Conservation (phyloP, 2,329 filamentous ascomycete genomes). For the Colletotrichum tropicale region DNA sequence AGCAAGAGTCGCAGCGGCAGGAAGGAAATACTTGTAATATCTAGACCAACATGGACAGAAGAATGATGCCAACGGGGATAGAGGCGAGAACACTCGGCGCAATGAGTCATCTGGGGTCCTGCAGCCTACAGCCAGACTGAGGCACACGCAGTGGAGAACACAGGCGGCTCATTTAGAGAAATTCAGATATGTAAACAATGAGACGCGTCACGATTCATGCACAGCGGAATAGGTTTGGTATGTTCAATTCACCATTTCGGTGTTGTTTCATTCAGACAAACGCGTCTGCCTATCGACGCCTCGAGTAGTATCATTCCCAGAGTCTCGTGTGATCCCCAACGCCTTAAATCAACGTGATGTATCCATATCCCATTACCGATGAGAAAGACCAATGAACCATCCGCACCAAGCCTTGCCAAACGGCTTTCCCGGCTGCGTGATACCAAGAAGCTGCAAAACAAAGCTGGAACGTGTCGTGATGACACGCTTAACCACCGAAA, state of each 20-base stretch:
- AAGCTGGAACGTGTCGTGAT: neutral
- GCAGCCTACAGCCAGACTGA: neutral
- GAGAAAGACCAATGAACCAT: slow-evolving; percentile 19
- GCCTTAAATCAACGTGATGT: slow-evolving; percentile 26
- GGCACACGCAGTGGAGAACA: neutral
- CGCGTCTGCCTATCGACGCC: slow-evolving; percentile 25
- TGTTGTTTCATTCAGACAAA: slow-evolving; percentile 22
- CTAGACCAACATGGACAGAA: neutral
- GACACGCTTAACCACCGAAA: slow-evolving; percentile 77
- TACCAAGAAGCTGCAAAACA: slow-evolving; percentile 1
- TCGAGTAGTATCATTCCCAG: slow-evolving; percentile 20
- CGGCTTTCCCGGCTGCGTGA: neutral
- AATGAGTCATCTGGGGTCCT: neutral
- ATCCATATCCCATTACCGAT: slow-evolving; percentile 19
- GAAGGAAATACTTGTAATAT: slow-evolving; percentile 83
- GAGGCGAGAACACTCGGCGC: neutral
- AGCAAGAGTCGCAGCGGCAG: slow-evolving; percentile 80
- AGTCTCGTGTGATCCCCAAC: slow-evolving; percentile 27
- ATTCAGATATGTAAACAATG: neutral
- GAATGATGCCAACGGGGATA: neutral
- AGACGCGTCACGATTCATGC: neutral
- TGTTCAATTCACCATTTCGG: slow-evolving; percentile 24
- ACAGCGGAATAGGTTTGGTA: neutral
- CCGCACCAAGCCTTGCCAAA: neutral
- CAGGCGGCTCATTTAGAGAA: neutral